phyloP scores from a whole-genome alignment of 2,329 filamentous ascomycete genomes.

The Aspergillus tubingensis region DNA sequence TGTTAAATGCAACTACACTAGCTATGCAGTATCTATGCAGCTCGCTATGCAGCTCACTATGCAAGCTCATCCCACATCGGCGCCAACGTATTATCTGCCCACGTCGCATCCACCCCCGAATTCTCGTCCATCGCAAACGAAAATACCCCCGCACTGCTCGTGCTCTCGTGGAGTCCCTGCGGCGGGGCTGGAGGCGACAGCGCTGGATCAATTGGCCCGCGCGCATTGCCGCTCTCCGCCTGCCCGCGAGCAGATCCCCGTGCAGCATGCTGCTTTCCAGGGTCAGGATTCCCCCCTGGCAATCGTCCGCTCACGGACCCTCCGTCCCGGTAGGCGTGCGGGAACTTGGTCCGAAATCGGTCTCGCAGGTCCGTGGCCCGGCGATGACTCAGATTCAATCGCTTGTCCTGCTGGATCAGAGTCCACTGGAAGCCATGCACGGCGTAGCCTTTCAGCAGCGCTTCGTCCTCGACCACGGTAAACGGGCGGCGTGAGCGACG shows the following conservation, averaged over 20 bases:
- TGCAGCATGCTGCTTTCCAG: slow-evolving; percentile 18
- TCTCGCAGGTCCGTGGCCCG: slow-evolving; percentile 63
- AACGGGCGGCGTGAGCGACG: slow-evolving; percentile 59
- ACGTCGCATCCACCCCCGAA: slow-evolving; percentile 26
- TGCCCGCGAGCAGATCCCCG: neutral
- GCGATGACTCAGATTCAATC: slow-evolving; percentile 54
- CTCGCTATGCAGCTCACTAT: slow-evolving; percentile 7
- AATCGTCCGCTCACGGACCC: slow-evolving; percentile 41
- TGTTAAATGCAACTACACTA: neutral
- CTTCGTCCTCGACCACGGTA: slow-evolving; percentile 59
- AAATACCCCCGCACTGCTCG: slow-evolving; percentile 23
- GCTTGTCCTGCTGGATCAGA: slow-evolving; percentile 57
- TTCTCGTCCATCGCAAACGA: slow-evolving; percentile 38
- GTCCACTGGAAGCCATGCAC: slow-evolving; percentile 64
- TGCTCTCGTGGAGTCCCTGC: slow-evolving; percentile 28
- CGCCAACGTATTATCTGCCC: slow-evolving; percentile 44
- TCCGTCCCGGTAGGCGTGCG: slow-evolving; percentile 55
- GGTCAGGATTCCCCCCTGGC: neutral
- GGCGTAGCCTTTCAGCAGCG: slow-evolving; percentile 59
- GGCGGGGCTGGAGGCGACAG: slow-evolving; percentile 36
- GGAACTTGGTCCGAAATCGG: slow-evolving; percentile 62
- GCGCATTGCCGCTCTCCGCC: neutral
- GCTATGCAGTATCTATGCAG: neutral
- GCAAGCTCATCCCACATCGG: slow-evolving; percentile 44
- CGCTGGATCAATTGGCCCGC: slow-evolving; percentile 32